These are phyloP conservation scores for Amanita muscaria DNA, from an alignment of 768 basidiomycete species.

Conservation along the genomic window DNA sequence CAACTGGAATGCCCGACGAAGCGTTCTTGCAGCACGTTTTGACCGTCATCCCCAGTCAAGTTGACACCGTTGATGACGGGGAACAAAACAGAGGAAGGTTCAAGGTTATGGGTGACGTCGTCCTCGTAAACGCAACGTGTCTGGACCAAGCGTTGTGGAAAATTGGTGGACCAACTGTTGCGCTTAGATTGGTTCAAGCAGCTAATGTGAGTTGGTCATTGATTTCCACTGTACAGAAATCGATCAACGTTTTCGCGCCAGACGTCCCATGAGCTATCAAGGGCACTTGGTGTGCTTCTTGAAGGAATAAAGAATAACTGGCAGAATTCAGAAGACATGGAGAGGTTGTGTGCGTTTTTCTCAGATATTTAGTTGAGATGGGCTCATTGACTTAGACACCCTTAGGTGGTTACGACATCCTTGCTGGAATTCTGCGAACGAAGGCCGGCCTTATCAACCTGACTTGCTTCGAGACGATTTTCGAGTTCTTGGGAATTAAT, in stretches of 20 bases:
- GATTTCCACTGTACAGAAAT: background rate
- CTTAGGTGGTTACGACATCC: conserved; percentile 80
- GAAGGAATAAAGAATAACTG: conserved; percentile 80
- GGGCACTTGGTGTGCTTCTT: conserved; percentile 60
- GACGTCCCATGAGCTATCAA: conserved; percentile 71
- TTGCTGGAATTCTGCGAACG: conserved; percentile 61
- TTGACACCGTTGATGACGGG: conserved; percentile 5
- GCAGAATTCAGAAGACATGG: conserved; percentile 95
- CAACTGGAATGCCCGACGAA: background rate
- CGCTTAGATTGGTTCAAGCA: conserved; percentile 66
- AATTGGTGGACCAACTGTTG: conserved; percentile 73
- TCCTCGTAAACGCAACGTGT: conserved; percentile 49
- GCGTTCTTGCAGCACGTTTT: conserved; percentile 6
- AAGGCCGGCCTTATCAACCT: conserved; percentile 74
- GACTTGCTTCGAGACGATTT: conserved; percentile 72
- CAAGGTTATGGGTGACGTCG: conserved; percentile 42
- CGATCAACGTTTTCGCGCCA: conserved; percentile 17
- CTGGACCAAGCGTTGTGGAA: conserved; percentile 74
- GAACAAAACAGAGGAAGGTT: conserved; percentile 16
- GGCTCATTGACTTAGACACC: conserved; percentile 2
- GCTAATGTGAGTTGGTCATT: conserved; percentile 42
- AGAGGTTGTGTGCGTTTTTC: conserved; percentile 54
- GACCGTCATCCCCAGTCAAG: background rate
- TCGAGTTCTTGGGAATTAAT: conserved; percentile 81
- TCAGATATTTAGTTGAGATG: background rate